Conservation (phyloP, 768 basidiomycete genomes). For the Podaxis sp. region DNA sequence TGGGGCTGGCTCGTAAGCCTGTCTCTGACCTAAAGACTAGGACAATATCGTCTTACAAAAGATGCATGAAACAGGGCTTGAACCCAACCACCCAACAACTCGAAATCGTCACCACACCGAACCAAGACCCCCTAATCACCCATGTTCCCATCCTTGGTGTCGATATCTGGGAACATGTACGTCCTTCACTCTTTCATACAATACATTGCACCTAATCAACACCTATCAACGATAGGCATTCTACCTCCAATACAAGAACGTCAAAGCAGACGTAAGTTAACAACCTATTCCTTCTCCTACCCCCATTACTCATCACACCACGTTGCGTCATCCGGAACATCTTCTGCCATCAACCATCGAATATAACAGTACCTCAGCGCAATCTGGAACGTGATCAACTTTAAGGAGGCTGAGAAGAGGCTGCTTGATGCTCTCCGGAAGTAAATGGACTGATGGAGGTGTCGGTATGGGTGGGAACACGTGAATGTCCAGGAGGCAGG, state of each 20-base stretch:
- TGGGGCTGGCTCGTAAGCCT: slow-evolving; percentile 94
- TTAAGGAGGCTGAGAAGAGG: slow-evolving; percentile 74
- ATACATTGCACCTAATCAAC: background rate
- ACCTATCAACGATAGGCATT: slow-evolving; percentile 47
- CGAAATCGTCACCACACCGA: slow-evolving; percentile 88
- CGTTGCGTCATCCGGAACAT: background rate
- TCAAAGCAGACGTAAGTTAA: slow-evolving; percentile 82
- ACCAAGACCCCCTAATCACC: slow-evolving; percentile 89
- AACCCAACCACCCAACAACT: slow-evolving; percentile 68
- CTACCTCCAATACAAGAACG: slow-evolving; percentile 96
- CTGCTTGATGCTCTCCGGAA: slow-evolving; percentile 27
- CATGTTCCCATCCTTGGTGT: slow-evolving; percentile 86
- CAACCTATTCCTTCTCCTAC: background rate
- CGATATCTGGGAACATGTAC: slow-evolving; percentile 86
- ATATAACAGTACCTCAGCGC: slow-evolving; percentile 74
- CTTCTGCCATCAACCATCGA: background rate
- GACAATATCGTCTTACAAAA: background rate
- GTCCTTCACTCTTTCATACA: slow-evolving; percentile 2
- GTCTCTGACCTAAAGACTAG: background rate
- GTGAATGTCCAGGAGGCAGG: background rate
- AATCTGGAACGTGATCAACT: slow-evolving; percentile 92
- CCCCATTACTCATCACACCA: background rate
- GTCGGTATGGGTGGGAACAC: background rate
- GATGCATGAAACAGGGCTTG: slow-evolving; percentile 49
- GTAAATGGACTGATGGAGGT: background rate